Percentiles rank a stretch among this genome's conserved stretches.
These are phyloP conservation scores for Eustoma russellianum DNA, from an alignment of 257 asterid genomes.

Conservation along the genomic window DNA sequence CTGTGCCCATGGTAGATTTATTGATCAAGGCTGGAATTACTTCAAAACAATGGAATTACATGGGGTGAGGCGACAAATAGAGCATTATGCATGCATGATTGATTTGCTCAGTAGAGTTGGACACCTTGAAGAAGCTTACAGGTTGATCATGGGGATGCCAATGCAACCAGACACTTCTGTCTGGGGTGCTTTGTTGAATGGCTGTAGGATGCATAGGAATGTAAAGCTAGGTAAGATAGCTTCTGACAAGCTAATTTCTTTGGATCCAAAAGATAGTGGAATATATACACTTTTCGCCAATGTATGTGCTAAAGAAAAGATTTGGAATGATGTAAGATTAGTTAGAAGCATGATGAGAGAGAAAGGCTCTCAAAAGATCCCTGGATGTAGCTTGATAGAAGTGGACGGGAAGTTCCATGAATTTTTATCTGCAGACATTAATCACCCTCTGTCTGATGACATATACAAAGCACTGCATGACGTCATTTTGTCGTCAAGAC, in stretches of 20 bases:
- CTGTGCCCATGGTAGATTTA: constrained; percentile 71
- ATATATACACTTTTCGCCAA: constrained; percentile 58
- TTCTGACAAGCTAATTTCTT: constrained; percentile 43
- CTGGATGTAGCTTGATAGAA: constrained; percentile 67
- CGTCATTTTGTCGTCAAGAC: constrained; percentile 28
- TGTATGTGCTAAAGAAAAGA: constrained; percentile 53
- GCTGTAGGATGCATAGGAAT: constrained; percentile 59
- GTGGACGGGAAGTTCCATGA: constrained; percentile 56
- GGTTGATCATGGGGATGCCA: constrained; percentile 44
- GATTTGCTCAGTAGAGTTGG: constrained; percentile 76
- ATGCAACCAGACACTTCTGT: constrained; percentile 66
- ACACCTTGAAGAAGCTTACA: constrained; percentile 43
- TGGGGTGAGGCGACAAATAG: constrained; percentile 31
- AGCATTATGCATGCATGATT: constrained; percentile 62
- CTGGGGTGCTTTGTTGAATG: constrained; percentile 76
- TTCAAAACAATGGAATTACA: constrained; percentile 35
- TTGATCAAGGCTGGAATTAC: constrained; percentile 43
- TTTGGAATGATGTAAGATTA: constrained; percentile 58
- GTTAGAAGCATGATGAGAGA: constrained; percentile 69
- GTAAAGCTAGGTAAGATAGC: constrained; percentile 64
- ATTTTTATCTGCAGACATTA: constrained; percentile 55
- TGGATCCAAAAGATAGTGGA: constrained; percentile 78
- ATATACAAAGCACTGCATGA: constrained; percentile 38
- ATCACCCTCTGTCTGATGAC: constrained; percentile 37
- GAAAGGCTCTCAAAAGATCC: constrained; percentile 52